Evolutionary conservation across 2,329 filamentous ascomycete species (phyloP).

Genomic region (Fulvia fulva): DNA sequence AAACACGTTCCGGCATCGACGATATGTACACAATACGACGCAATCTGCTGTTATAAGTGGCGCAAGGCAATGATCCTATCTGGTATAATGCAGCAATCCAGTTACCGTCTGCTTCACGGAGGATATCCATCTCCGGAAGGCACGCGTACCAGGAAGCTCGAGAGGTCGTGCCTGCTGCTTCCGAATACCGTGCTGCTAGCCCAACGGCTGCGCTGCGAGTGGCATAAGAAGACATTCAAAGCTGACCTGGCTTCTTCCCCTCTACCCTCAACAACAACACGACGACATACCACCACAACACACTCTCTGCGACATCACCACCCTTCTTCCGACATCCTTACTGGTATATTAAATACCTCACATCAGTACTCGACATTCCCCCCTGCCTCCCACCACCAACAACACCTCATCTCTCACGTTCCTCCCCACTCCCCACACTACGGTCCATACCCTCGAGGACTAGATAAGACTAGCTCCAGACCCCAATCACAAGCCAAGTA

Average conservation of each 20-base stretch:
- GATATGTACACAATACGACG: too few relatives aligned
- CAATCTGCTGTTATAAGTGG: too few relatives aligned
- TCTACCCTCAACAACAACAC: not conserved
- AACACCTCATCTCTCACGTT: too few relatives aligned
- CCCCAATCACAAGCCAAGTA: not conserved
- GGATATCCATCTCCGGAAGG: not conserved
- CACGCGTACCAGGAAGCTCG: not conserved
- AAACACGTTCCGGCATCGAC: too few relatives aligned
- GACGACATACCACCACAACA: not conserved
- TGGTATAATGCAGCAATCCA: not conserved
- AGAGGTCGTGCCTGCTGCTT: not conserved
- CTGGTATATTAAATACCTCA: not conserved
- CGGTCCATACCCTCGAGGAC: not conserved
- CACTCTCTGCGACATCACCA: not conserved
- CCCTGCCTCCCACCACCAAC: too few relatives aligned
- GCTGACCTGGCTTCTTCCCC: not conserved
- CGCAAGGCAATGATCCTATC: not conserved
- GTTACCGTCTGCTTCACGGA: not conserved
- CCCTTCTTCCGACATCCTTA: not conserved
- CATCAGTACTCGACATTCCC: not conserved
- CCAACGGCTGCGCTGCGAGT: not conserved
- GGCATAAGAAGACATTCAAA: not conserved
- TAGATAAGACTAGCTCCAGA: not conserved
- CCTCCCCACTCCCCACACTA: not conserved
- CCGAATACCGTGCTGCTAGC: not conserved